Evolutionary conservation across 208 protist genomes (phyloP).

Genomic region (Acanthamoeba culbertsoni): DNA sequence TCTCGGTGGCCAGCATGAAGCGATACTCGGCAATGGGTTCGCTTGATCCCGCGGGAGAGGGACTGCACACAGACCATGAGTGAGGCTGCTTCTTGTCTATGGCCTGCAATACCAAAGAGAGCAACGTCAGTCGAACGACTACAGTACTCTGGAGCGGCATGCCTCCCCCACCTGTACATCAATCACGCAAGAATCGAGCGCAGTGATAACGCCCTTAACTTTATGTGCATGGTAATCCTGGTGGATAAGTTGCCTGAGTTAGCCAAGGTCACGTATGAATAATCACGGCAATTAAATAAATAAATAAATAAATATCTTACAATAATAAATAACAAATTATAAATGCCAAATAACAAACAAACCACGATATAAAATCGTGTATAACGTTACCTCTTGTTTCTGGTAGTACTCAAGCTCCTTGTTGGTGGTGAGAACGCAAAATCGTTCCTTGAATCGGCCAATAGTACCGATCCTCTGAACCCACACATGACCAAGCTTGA

Average conservation of each 20-base stretch:
- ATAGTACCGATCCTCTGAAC: neutral
- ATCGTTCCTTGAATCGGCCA: slow-evolving; percentile 15
- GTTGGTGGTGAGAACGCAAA: slow-evolving; percentile 39
- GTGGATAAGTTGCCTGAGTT: neutral
- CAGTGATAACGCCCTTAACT: slow-evolving; percentile 25
- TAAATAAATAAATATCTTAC: neutral
- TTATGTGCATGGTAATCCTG: slow-evolving; percentile 27
- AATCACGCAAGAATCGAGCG: neutral
- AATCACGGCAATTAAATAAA: neutral
- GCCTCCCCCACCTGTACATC: slow-evolving; percentile 36
- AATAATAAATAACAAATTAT: neutral
- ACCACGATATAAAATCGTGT: neutral
- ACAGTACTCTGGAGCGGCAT: neutral
- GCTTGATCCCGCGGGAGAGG: neutral
- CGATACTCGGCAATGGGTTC: slow-evolving; percentile 15
- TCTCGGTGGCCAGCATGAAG: slow-evolving; percentile 21
- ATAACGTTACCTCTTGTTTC: neutral
- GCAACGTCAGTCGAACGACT: neutral
- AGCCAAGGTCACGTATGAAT: neutral
- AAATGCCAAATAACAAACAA: neutral
- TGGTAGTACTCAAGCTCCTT: slow-evolving; percentile 37
- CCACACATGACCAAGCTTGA: slow-evolving; percentile 48
- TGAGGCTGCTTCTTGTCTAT: slow-evolving; percentile 13
- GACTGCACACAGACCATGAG: neutral
- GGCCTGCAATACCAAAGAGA: neutral